Evolutionary conservation across 1,139 yeast genomes (phyloP).

Genomic region (Yamadazyma dendronema): DNA sequence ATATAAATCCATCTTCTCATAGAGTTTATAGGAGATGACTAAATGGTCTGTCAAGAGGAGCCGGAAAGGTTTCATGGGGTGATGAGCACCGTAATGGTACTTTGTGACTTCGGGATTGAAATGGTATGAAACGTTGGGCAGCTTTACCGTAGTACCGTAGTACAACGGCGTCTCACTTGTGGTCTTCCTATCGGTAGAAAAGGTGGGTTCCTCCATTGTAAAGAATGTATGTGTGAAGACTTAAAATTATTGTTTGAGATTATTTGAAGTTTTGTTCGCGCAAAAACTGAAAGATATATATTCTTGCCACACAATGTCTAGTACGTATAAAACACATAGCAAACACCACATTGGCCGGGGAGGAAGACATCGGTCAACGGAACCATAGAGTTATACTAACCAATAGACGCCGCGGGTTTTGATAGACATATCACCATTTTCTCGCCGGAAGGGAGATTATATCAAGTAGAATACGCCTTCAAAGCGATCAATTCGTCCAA

Average conservation of each 20-base stretch:
- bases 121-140: conserved; percentile 73
- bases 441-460: conserved; percentile 96
- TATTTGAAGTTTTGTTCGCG: neutral
- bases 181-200: conserved; percentile 57
- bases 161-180: conserved; percentile 58
- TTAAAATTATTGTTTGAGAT: no score
- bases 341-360: neutral
- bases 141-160: conserved; percentile 38
- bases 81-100: conserved; percentile 87
- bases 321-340: conserved; percentile 5
- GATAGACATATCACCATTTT: conserved; percentile 98
- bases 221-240: no score
- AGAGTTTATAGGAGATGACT: conserved; percentile 79
- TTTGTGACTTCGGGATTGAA: conserved; percentile 79
- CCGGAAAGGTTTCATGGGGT: conserved; percentile 98
- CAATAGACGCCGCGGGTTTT: conserved; percentile 76
- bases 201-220: conserved; percentile 20
- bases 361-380: conserved; percentile 1
- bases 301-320: conserved; percentile 11
- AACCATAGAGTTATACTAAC: conserved; percentile 11
- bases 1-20: conserved; percentile 87
- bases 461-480: conserved; percentile 97
- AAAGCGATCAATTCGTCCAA: conserved; percentile 94
- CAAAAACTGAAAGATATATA: neutral
- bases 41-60: conserved; percentile 91